phyloP scores from a whole-genome alignment of 345 rosid genomes.

The Anastatica hierochuntica region DNA sequence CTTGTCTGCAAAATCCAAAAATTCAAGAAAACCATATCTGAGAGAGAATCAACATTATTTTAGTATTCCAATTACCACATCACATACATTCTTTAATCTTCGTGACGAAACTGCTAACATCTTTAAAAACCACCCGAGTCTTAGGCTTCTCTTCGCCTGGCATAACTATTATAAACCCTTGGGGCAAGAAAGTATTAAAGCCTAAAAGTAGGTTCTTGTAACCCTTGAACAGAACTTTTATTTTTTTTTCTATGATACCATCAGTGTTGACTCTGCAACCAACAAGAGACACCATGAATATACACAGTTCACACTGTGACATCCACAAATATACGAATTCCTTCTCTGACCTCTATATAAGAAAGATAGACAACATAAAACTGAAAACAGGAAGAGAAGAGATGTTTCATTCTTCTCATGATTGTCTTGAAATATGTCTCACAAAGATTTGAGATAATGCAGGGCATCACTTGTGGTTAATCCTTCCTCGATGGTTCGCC shows the following conservation, averaged over 20 bases:
- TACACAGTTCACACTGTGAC: too few species aligned
- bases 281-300: conserved; percentile 14
- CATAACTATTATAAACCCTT: conserved; percentile 68
- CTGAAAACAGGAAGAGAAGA: conserved; percentile 29
- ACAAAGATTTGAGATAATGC: conserved; percentile 78
- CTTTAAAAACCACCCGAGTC: conserved; percentile 67
- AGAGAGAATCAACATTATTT: background rate
- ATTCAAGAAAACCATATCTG: conserved; percentile 2
- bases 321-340: too few species aligned
- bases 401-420: conserved; percentile 70
- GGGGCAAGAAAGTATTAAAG: conserved; percentile 89
- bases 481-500: conserved; percentile 38
- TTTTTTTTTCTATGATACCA: conserved; percentile 79
- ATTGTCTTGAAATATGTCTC: conserved; percentile 65
- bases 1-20: conserved; percentile 48
- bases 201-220: conserved; percentile 74
- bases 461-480: conserved; percentile 80
- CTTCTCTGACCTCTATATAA: background rate
- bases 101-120: conserved; percentile 82
- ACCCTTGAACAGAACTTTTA: conserved; percentile 84
- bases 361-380: background rate
- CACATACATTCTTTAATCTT: conserved; percentile 55
- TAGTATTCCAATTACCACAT: conserved; percentile 6
- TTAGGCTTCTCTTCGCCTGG: conserved; percentile 57
- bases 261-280: conserved; percentile 62